phyloP scores from a whole-genome alignment of 495 filamentous ascomycete species.

The Lepraria neglecta region DNA sequence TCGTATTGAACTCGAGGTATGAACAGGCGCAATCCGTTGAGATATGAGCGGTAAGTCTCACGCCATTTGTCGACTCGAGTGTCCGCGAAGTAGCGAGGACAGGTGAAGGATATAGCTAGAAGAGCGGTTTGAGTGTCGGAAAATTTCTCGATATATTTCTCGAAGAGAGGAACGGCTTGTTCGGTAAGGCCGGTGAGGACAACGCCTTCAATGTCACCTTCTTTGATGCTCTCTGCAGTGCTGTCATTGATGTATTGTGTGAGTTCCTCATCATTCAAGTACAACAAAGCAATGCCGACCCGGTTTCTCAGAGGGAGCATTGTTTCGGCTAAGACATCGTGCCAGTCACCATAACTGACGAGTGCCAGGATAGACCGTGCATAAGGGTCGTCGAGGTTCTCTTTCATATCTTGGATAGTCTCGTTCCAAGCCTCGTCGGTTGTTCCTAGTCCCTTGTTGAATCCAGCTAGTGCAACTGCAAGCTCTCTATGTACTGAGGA shows the following conservation, averaged over 20 bases:
- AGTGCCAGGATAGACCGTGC: conserved; percentile 84
- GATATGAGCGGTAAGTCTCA: conserved; percentile 69
- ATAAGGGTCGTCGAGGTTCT: conserved; percentile 72
- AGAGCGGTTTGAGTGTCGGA: conserved; percentile 86
- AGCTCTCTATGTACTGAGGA: conserved; percentile 46
- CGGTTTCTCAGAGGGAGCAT: conserved; percentile 82
- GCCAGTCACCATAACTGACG: conserved; percentile 83
- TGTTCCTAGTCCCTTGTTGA: conserved; percentile 41
- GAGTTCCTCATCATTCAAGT: conserved; percentile 72
- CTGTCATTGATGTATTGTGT: conserved; percentile 61
- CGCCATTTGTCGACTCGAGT: conserved; percentile 72
- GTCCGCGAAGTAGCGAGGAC: conserved; percentile 76
- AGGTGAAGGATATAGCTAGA: conserved; percentile 71
- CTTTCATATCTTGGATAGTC: conserved; percentile 54
- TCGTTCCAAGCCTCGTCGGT: conserved; percentile 48
- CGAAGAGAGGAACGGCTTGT: conserved; percentile 71
- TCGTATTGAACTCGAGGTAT: conserved; percentile 58
- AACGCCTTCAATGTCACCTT: conserved; percentile 83
- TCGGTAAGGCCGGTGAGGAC: conserved; percentile 81
- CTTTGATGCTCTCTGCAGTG: conserved; percentile 55
- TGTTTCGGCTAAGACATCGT: conserved; percentile 68
- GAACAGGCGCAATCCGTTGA: conserved; percentile 68
- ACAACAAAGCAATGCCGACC: conserved; percentile 75
- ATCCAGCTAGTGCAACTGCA: conserved; percentile 50
- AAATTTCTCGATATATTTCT: conserved; percentile 80